phyloP scores from a whole-genome alignment of 495 filamentous ascomycete species.

The Cudoniella acicularis region DNA sequence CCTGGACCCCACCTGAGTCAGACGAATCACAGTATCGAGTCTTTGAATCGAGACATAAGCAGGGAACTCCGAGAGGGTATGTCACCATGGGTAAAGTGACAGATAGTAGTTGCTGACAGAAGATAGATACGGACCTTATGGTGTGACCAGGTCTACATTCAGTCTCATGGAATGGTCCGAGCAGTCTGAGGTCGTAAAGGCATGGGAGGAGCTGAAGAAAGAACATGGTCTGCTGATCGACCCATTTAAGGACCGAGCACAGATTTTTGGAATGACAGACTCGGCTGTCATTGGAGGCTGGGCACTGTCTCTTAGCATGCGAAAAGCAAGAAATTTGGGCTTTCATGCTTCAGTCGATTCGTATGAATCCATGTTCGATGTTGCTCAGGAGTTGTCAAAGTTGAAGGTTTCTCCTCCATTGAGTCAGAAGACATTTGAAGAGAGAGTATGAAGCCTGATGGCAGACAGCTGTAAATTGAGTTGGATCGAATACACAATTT shows the following conservation, averaged over 20 bases:
- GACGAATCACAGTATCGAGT: constrained; percentile 24
- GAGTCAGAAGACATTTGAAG: too few species aligned
- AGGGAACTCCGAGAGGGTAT: too few species aligned
- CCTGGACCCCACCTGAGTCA: constrained; percentile 25
- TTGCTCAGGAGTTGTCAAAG: not conserved
- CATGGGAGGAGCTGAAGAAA: constrained; percentile 32
- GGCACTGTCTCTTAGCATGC: not conserved
- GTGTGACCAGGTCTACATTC: constrained; percentile 33
- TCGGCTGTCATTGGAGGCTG: not conserved
- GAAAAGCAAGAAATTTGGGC: constrained; percentile 8
- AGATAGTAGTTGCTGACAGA: not conserved
- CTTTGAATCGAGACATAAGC: too few species aligned
- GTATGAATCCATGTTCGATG: not conserved
- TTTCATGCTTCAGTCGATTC: constrained; percentile 10
- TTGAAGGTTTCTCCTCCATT: constrained; percentile 9
- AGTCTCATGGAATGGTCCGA: constrained; percentile 42
- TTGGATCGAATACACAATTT: too few species aligned
- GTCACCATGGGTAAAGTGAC: too few species aligned
- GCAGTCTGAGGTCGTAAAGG: constrained; percentile 36
- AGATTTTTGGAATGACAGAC: not conserved
- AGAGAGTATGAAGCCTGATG: too few species aligned
- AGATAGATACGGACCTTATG: constrained; percentile 33
- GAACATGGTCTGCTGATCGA: not conserved
- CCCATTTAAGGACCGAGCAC: not conserved
- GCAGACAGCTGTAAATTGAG: too few species aligned